Evolutionary conservation across 345 rosid species (phyloP), one percentile per base, ranked within the genome.

Genomic region (Capsella bursapastoris): DNA sequence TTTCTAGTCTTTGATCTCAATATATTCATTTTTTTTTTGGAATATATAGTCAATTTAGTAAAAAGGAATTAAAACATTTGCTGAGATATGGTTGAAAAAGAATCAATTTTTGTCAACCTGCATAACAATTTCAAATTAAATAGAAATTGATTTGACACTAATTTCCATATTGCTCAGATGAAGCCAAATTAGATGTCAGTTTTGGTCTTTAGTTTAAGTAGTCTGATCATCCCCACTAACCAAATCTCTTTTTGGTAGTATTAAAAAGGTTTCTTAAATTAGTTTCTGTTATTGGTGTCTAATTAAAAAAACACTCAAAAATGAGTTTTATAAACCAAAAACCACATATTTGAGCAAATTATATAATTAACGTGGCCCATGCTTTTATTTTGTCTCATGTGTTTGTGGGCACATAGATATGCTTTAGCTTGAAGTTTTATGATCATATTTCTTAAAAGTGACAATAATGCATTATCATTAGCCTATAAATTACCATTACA

Each of bases 361-460:
- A 37, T 51, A 37, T 56, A 63, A 35, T 37, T 3, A 62, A 69
- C 51, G 55, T 62, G 79, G 44, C 66, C 80, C 74, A 68, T 62
- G 51, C 28, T 69, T 22, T 62, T 62, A 3, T 53, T 61, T 69
- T 68, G 74, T 61, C 70, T 62, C 68, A 61, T 76, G 64, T 76
- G 79, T 62, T 22, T 69, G 74, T 68, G 74, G 68, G 79, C 75
- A 68, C 70, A 53, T 0, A 49, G 40, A 62, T 22, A 22, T 58
- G 76, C 80, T 77, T 70, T 70, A 38, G 47, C 66, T 70, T 76
- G 71, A 76, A 70, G 76, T 70, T 22, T 22, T 56, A 38, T 64
- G 80, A 59, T 34, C 45, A 70, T 38, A 47, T 63, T 34, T 55
- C 25, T 34, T 34, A 34, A 76, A 76, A 70, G 80, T 76, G 47